Conservation (phyloP, 2,329 filamentous ascomycete species). For the Colletotrichum tropicale region DNA sequence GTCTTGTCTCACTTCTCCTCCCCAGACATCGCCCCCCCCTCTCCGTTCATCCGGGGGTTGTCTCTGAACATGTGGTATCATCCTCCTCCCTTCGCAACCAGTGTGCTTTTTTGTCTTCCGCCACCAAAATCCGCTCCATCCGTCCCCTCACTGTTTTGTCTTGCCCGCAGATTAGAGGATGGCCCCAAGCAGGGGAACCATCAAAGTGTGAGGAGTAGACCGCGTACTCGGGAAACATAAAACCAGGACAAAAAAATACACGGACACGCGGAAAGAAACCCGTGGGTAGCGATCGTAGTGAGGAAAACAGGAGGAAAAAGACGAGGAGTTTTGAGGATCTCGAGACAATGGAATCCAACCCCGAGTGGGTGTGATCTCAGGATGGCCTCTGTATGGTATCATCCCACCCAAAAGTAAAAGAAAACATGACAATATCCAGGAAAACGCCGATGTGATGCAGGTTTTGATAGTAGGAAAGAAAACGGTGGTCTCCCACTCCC, state of each 20-base stretch:
- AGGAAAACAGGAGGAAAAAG: not conserved
- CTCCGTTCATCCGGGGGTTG: not conserved
- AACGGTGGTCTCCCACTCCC: not conserved
- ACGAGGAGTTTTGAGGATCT: not conserved
- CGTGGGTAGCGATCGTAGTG: conserved; percentile 11
- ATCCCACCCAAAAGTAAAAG: not conserved
- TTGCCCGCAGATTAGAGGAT: not conserved
- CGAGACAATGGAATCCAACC: not conserved
- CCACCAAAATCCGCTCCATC: not conserved
- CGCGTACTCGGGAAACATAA: not conserved
- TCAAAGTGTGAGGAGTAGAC: not conserved
- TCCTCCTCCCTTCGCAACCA: conserved; percentile 6
- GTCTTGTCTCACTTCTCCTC: not conserved
- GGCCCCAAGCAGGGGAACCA: not conserved
- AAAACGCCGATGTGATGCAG: conserved; percentile 14
- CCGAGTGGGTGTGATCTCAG: not conserved
- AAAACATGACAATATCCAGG: not conserved
- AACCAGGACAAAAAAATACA: not conserved
- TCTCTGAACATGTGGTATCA: conserved; percentile 17
- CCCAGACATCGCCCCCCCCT: not conserved
- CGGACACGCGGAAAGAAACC: not conserved
- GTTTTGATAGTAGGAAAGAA: not conserved
- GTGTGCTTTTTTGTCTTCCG: not conserved
- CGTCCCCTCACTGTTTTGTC: not conserved
- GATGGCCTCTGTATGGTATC: conserved; percentile 18